phyloP scores from a whole-genome alignment of 73 alveolate genomes.

The Paramecium sexaurelia region DNA sequence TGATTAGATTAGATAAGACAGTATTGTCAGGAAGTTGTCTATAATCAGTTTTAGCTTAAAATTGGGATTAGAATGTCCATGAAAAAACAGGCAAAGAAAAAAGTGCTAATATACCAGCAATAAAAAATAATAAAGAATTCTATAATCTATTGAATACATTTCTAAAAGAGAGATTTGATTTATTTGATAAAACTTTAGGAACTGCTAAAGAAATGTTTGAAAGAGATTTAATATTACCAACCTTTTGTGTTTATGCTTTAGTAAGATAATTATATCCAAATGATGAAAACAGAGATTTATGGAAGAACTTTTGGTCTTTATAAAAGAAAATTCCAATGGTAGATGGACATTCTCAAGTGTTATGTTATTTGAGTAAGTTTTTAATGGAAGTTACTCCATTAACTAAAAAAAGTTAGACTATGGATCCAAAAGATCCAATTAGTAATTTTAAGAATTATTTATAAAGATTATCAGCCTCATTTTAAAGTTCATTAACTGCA shows the following conservation, averaged over 20 bases:
- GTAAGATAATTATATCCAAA: slow-evolving; percentile 78
- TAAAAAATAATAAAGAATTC: slow-evolving; percentile 80
- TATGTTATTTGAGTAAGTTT: slow-evolving; percentile 79
- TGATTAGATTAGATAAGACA: slow-evolving; percentile 63
- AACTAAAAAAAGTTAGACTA: slow-evolving; percentile 74
- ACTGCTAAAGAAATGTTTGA: slow-evolving; percentile 74
- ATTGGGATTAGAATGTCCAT: slow-evolving; percentile 59
- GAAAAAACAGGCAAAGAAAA: slow-evolving; percentile 52
- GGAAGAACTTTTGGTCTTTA: slow-evolving; percentile 84
- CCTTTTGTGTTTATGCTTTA: slow-evolving; percentile 80
- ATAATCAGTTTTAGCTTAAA: slow-evolving; percentile 55
- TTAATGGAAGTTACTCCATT: slow-evolving; percentile 79
- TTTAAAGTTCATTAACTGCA: slow-evolving; percentile 32
- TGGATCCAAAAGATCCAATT: slow-evolving; percentile 87
- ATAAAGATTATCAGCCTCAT: slow-evolving; percentile 55
- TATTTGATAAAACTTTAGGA: slow-evolving; percentile 67
- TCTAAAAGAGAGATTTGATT: slow-evolving; percentile 72
- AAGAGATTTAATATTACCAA: slow-evolving; percentile 75
- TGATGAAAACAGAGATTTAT: slow-evolving; percentile 74
- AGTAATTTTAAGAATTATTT: slow-evolving; percentile 24
- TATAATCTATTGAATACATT: slow-evolving; percentile 71
- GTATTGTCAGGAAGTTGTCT: slow-evolving; percentile 69
- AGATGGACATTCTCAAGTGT: slow-evolving; percentile 75
- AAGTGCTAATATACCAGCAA: slow-evolving; percentile 57
- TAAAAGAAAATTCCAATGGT: slow-evolving; percentile 82